phyloP scores from a whole-genome alignment of 352 stramenopile genomes.

The Globisporangium heterothallicum region DNA sequence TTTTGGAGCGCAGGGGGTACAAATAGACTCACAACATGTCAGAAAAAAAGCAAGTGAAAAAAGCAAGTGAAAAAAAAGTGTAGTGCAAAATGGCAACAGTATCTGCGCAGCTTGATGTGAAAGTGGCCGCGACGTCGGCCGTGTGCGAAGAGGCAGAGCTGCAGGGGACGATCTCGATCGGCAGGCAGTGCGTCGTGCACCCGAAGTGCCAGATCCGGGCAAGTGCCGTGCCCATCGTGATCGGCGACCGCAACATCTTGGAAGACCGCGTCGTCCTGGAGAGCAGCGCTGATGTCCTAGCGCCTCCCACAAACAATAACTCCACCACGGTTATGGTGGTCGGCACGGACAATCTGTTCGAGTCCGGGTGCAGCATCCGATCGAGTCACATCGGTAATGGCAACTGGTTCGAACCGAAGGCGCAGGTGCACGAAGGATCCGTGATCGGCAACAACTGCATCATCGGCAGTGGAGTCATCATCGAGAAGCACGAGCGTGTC shows the following conservation, averaged over 20 bases:
- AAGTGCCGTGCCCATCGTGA: slow-evolving; percentile 25
- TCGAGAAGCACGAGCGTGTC: slow-evolving; percentile 52
- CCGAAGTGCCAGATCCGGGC: slow-evolving; percentile 37
- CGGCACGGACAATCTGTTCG: slow-evolving; percentile 71
- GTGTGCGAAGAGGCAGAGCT: slow-evolving; percentile 53
- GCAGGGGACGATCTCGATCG: slow-evolving; percentile 33
- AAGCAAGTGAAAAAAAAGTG: too few relatives aligned
- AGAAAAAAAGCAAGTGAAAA: too few relatives aligned
- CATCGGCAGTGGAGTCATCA: slow-evolving; percentile 75
- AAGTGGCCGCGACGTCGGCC: slow-evolving; percentile 25
- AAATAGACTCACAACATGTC: neutral
- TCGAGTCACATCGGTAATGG: slow-evolving; percentile 46
- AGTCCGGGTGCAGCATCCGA: slow-evolving; percentile 65
- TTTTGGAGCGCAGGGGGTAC: neutral
- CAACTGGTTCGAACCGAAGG: slow-evolving; percentile 81
- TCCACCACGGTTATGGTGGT: slow-evolving; percentile 36
- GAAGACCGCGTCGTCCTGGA: slow-evolving; percentile 55
- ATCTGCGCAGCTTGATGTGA: slow-evolving; percentile 4
- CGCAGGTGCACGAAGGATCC: slow-evolving; percentile 35
- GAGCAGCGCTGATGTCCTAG: slow-evolving; percentile 3
- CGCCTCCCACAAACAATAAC: too few relatives aligned
- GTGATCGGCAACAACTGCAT: slow-evolving; percentile 77
- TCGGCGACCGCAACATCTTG: slow-evolving; percentile 71
- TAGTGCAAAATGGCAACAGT: neutral
- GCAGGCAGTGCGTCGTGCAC: slow-evolving; percentile 39